A percentile compares a stretch with the other conserved stretches of the same genome.
Conservation (phyloP, 2,329 filamentous ascomycete genomes). For the Colletotrichum destructivum region DNA sequence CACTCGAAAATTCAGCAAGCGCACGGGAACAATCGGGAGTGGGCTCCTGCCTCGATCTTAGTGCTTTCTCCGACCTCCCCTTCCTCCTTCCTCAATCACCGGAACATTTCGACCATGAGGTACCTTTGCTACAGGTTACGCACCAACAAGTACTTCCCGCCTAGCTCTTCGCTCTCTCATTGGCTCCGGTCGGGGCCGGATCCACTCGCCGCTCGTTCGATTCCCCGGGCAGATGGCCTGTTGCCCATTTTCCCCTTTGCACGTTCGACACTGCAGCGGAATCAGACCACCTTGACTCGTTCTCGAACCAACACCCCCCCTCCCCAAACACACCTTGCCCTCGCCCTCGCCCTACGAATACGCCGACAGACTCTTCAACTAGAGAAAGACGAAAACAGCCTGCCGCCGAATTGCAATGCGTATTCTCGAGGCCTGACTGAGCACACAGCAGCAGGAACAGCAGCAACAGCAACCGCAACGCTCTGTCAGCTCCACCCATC, state of each 20-base stretch:
- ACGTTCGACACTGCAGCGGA: slow-evolving; percentile 35
- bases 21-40: slow-evolving; percentile 33
- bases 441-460: too few species aligned
- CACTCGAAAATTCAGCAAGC: slow-evolving; percentile 23
- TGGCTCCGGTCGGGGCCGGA: slow-evolving; percentile 19
- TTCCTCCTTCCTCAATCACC: background rate
- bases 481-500: too few species aligned
- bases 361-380: background rate
- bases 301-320: slow-evolving; percentile 20
- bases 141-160: background rate
- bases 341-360: background rate
- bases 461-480: too few species aligned
- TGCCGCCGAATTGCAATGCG: too few species aligned
- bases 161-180: background rate
- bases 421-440: too few species aligned
- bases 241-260: slow-evolving; percentile 17
- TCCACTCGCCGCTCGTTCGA: slow-evolving; percentile 32
- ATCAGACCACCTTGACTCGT: slow-evolving; percentile 37
- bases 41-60: background rate
- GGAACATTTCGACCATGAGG: background rate
- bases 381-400: too few species aligned
- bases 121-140: background rate
- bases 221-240: slow-evolving; percentile 23
- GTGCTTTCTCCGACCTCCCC: too few species aligned
- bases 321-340: background rate